Conservation (phyloP, 345 rosid species). For the Nasturtium officinale region DNA sequence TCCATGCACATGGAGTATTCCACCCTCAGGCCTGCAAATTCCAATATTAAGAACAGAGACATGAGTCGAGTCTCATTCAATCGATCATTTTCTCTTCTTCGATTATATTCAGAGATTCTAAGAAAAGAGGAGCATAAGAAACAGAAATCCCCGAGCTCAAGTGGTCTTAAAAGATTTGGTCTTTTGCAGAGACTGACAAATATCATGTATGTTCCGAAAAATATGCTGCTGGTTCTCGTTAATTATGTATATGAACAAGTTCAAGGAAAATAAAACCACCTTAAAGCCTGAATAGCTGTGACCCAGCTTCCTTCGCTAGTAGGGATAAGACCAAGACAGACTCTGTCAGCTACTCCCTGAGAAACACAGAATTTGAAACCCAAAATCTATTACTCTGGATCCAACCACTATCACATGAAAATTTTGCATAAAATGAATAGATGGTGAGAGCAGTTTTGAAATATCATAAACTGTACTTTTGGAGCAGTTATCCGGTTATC, state of each 20-base stretch:
- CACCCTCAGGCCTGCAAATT: conserved; percentile 76
- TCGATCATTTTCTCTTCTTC: neutral
- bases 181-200: neutral
- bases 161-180: neutral
- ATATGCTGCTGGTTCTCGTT: neutral
- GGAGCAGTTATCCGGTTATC: conserved; percentile 79
- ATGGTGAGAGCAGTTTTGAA: conserved; percentile 12
- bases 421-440: neutral
- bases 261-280: conserved; percentile 48
- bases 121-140: neutral
- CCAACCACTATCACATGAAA: conserved; percentile 4
- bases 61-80: conserved; percentile 6
- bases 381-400: neutral
- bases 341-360: conserved; percentile 89
- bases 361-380: conserved; percentile 26
- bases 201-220: neutral
- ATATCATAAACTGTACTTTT: conserved; percentile 50
- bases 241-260: conserved; percentile 16
- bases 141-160: neutral
- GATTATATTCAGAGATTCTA: neutral
- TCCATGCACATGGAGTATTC: conserved; percentile 82
- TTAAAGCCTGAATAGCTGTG: conserved; percentile 82
- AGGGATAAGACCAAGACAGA: conserved; percentile 91
- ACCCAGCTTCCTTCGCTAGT: conserved; percentile 88
- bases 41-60: conserved; percentile 21